Percentiles rank a stretch among this genome's conserved stretches.
These are phyloP conservation scores for Scedosporium dehoogii DNA, from an alignment of 2,329 filamentous ascomycete species.

Conservation along the genomic window DNA sequence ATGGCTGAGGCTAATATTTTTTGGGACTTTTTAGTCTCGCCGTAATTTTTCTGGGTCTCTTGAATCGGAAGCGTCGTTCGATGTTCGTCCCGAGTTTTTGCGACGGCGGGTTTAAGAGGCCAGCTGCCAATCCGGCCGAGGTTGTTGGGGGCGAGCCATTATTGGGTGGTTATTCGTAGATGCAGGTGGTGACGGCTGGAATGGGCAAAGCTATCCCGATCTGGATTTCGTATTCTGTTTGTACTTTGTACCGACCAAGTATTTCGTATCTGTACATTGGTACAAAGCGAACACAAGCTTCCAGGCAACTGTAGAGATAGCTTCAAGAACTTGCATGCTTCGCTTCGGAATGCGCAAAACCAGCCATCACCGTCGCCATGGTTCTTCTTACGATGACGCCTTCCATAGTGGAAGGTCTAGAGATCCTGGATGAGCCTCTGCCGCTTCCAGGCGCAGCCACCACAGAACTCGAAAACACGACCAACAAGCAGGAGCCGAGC, in stretches of 20 bases:
- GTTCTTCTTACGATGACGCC: constrained; percentile 69
- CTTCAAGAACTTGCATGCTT: neutral
- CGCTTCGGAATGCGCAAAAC: neutral
- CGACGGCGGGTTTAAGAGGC: neutral
- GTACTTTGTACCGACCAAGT: neutral
- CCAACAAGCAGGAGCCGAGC: neutral
- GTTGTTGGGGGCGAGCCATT: neutral
- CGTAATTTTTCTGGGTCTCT: neutral
- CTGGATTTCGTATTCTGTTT: neutral
- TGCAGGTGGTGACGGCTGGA: neutral
- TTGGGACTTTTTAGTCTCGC: neutral
- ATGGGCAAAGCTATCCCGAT: neutral
- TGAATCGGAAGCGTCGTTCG: neutral
- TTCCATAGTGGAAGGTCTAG: constrained; percentile 53
- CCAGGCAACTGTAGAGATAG: neutral
- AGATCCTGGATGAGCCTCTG: constrained; percentile 19
- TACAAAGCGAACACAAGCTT: neutral
- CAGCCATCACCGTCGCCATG: constrained; percentile 35
- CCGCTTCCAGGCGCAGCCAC: constrained; percentile 4
- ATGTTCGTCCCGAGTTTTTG: neutral
- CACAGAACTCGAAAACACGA: neutral
- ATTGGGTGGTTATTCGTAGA: neutral
- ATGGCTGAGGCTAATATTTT: neutral
- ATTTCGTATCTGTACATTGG: neutral
- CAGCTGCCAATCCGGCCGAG: neutral